Evolutionary conservation across 75 land plant genomes (phyloP).

Genomic region (Picea glauca): DNA sequence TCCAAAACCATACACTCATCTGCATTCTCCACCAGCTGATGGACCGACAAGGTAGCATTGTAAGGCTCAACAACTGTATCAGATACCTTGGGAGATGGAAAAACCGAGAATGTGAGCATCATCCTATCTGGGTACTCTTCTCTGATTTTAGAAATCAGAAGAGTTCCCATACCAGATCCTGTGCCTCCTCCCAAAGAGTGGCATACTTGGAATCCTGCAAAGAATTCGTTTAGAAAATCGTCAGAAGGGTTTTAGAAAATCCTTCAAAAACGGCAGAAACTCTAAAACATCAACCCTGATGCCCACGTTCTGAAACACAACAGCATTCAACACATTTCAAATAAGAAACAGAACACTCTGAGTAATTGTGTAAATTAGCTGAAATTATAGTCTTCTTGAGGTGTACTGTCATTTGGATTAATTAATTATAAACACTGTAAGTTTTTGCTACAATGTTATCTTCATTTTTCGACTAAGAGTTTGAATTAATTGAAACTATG

Average conservation of each 20-base stretch:
- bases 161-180: conserved; percentile 41
- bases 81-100: conserved; percentile 37
- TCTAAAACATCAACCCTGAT: no score
- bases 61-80: conserved; percentile 37
- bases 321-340: no score
- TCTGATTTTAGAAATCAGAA: conserved; percentile 31
- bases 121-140: conserved; percentile 45
- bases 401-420: no score
- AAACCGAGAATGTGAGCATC: conserved; percentile 44
- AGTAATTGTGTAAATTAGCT: no score
- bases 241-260: neutral
- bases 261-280: neutral
- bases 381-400: no score
- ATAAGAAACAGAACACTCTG: no score
- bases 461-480: no score
- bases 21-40: conserved; percentile 48
- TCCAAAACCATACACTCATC: conserved; percentile 49
- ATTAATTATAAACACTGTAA: no score
- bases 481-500: no score
- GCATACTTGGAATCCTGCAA: conserved; percentile 37
- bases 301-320: no score
- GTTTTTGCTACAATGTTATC: no score
- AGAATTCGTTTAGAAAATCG: neutral
- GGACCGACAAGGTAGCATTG: conserved; percentile 43
- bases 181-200: conserved; percentile 50